These are phyloP conservation scores for Cyberlindnera saturnus DNA, from an alignment of 805 yeast genomes.

Conservation along the genomic window DNA sequence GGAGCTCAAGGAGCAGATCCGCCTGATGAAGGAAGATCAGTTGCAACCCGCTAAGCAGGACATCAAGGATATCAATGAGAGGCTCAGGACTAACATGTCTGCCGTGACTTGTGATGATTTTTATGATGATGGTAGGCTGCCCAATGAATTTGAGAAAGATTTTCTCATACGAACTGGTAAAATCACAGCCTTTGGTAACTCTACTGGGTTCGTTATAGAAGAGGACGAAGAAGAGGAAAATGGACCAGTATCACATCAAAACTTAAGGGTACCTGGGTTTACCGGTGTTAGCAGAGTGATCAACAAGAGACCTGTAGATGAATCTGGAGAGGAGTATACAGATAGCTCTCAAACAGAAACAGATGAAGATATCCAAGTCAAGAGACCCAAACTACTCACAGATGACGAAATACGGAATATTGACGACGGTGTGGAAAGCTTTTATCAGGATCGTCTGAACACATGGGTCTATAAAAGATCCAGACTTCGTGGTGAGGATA, in stretches of 20 bases:
- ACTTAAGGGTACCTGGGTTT: conserved; percentile 22
- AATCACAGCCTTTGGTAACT: conserved; percentile 85
- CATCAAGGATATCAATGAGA: conserved; percentile 50
- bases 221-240: conserved; percentile 26
- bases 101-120: conserved; percentile 1
- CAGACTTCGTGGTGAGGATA: conserved; percentile 27
- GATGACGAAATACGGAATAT: conserved; percentile 35
- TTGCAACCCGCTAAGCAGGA: conserved; percentile 52
- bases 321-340: conserved; percentile 12
- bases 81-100: conserved; percentile 31
- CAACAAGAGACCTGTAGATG: conserved; percentile 10
- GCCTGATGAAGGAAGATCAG: conserved; percentile 42
- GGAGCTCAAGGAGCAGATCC: conserved; percentile 47
- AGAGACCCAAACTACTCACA: conserved; percentile 12
- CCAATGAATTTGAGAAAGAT: conserved; percentile 77
- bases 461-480: conserved; percentile 57
- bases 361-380: conserved; percentile 14
- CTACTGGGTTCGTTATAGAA: conserved; percentile 45
- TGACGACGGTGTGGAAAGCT: conserved; percentile 79
- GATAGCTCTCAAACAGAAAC: conserved; percentile 15
- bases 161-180: conserved; percentile 83
- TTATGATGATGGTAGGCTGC: conserved; percentile 28
- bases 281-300: conserved; percentile 6
- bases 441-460: conserved; percentile 53
- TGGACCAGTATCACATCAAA: conserved; percentile 15